Evolutionary conservation across 805 yeast genomes (phyloP), one percentile per base, ranked within the genome.

Genomic region (Nadsonia fulvescens): DNA sequence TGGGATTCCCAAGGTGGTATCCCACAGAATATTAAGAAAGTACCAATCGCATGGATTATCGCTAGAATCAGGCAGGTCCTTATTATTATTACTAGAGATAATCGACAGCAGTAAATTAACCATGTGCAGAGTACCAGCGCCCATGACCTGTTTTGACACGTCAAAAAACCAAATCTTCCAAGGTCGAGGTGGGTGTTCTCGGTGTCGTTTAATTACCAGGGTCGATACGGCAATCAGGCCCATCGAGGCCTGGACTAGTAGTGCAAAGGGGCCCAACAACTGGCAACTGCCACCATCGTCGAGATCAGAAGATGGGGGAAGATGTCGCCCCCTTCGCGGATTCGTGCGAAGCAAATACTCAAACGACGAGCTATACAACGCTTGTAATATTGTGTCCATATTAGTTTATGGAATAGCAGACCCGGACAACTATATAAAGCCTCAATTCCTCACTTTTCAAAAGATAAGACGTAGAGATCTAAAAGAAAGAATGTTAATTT

Each of bases 11-110:
- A 83, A 61, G 0, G 98, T 86, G 21, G 96, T 83, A 47, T 86
- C 98, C 44, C 86, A 65, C 15, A 86, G 59, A 19, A 86, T 63
- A 41, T 78, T 86, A 29, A 89, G 55, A 43, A 86, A 86, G 53
- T 89, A 86, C 89, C 94, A 89, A 38, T 79, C 86, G 49, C 96
- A 89, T 5, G 93, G 92, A 34, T 71, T 72, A 25, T 62, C 66
- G 18, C 51, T 46, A 14, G 48, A 35, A 29, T 46, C 55, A 7
- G 59, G 57, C 29, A 50, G 47, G 20, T 42, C 42, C 9, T 38
- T 39, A 17, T 36, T 39, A 11, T 37, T 24, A 13, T 38, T 43
- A 22, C 51, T 43, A 22, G 53, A 42, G 15, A 79, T 31, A 5
- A 81, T 63, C 19, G 93, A 74, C 22, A 79, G 53, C 8, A 67